Percentiles rank a stretch among this genome's conserved stretches.
Evolutionary conservation across 192 early-diverging fungal species (phyloP).

Genomic region (Thamnidium elegans): DNA sequence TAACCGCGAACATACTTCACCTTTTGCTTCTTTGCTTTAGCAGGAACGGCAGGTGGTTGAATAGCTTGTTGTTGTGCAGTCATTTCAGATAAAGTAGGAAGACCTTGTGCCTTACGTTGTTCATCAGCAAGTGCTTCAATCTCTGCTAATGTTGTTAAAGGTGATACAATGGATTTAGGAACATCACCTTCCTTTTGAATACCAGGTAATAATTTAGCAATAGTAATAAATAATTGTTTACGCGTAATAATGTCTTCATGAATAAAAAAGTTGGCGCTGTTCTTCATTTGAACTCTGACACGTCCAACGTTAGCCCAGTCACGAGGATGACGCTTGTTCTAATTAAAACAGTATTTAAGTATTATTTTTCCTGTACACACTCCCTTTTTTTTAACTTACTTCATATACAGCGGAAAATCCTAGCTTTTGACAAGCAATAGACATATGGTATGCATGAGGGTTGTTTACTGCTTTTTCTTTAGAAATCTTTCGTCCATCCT

Average conservation of each 20-base stretch:
- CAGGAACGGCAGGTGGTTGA: not conserved
- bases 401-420: slow-evolving; percentile 64
- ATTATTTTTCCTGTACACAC: too few species aligned
- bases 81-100: slow-evolving; percentile 31
- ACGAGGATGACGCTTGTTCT: slow-evolving; percentile 62
- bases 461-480: slow-evolving; percentile 48
- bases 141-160: slow-evolving; percentile 26
- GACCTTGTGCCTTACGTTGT: slow-evolving; percentile 31
- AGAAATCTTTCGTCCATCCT: slow-evolving; percentile 60
- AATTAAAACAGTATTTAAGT: not conserved
- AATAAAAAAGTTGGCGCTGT: slow-evolving; percentile 39
- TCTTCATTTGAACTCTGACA: slow-evolving; percentile 61
- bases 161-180: slow-evolving; percentile 33
- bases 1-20: slow-evolving; percentile 32
- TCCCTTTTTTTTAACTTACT: slow-evolving; percentile 30
- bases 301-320: slow-evolving; percentile 72
- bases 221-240: slow-evolving; percentile 33
- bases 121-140: slow-evolving; percentile 35
- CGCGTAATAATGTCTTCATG: slow-evolving; percentile 47
- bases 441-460: slow-evolving; percentile 62
- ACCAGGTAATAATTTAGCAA: slow-evolving; percentile 29
- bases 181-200: slow-evolving; percentile 27
- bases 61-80: slow-evolving; percentile 1
- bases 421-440: slow-evolving; percentile 57
- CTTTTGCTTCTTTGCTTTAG: slow-evolving; percentile 30